Base-by-base conservation (phyloP, 2,329 filamentous ascomycete species). In the Mariannaea elegans region DNA sequence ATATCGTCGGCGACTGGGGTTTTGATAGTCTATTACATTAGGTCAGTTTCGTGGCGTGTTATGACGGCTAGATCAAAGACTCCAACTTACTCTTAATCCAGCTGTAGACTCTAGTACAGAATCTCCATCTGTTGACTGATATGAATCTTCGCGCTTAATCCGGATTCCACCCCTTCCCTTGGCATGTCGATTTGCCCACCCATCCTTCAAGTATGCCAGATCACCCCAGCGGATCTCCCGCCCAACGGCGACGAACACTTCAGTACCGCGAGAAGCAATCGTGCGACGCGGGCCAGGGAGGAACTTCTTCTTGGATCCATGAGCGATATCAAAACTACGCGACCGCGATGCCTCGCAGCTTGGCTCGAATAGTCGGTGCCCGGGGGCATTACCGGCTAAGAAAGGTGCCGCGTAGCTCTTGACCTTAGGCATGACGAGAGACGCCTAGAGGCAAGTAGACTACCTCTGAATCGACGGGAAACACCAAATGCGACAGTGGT, bases 221-320 rank as follows among this genome's bases (percentile, higher is more conserved):
- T 97, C 92, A 9, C 91, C 90, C 93, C 95, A 99, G 75, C 94
- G 86, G 62, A 99, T 90, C 76, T 98, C 92, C 69, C 90, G 94
- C 47, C 94, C 94, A 38, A 91, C 89, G 18, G 93, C 94, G 12
- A 93, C 88, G 73, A 98, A 98, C 9, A 98, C 81, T 71, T 99
- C 94, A 1, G 91, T 93, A 14, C 91, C 93, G 59, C 94, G 84
- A 48, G 86, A 87, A 9, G 93, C 94, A 69, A 98, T 89, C 1
- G 88, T 93, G 64, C 87, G 78, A 57, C 83, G 80, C 9, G 87
- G 85, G 16, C 86, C 85, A 1, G 74, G 71, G 18, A 75, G 69
- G 2, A 74, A 52, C 66, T 79, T 79, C 73, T 78, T 82, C 71
- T 78, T 82, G 44, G 77, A 74, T 14, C 73, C 66, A 56, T 80